Base-by-base conservation (phyloP, 2,329 filamentous ascomycete genomes). In the Aspergillus novoparasiticus region DNA sequence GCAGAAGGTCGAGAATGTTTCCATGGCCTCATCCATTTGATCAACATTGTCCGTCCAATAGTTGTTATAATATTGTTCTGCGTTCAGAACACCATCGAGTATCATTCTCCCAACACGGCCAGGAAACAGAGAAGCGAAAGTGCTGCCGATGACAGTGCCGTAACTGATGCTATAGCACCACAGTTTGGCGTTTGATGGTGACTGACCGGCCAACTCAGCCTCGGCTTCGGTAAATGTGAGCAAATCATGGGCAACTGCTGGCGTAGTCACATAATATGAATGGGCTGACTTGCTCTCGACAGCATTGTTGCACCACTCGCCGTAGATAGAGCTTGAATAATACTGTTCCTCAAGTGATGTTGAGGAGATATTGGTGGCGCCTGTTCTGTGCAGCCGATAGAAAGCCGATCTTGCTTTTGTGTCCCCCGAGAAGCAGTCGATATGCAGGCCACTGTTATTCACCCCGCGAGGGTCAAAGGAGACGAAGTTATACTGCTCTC, bases 1-100 rank as follows among this genome's bases (percentile, higher is more conserved):
- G 69, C 87, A 90, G 46, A 82, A 80, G 21, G 77, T 74, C 68
- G 84, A 86, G 62, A 89, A 88, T 21, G 76, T 81, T 1, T 80
- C 73, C 68, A 87, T 80, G 6, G 85, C 81, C 58, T 81, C 78
- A 70, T 89, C 86, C 16, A 84, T 82, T 67, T 88, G 83, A n/a
- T 76, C 76, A 8, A 86, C 69, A 58, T 81, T 78, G 32, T 78
- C 75, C 61, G 79, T 82, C 84, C 83, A 87, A 68, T 73, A 72
- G 3, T 78, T 79, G 26, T 69, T 72, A 57, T 85, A 85, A 46
- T 83, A 80, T 66, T 87, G 85, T 32, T 76, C 72, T 4, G 73
- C 68, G 53, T 82, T 75, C 1, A 78, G 66, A 11, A 81, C 76
- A 16, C 78, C 79, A 58, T 83, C 81, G 30, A 83, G 67, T 14